A percentile compares a stretch with the other conserved stretches of the same genome.
Evolutionary conservation across 306 rosid genomes (phyloP).

Genomic region (Alnus glutinosa): DNA sequence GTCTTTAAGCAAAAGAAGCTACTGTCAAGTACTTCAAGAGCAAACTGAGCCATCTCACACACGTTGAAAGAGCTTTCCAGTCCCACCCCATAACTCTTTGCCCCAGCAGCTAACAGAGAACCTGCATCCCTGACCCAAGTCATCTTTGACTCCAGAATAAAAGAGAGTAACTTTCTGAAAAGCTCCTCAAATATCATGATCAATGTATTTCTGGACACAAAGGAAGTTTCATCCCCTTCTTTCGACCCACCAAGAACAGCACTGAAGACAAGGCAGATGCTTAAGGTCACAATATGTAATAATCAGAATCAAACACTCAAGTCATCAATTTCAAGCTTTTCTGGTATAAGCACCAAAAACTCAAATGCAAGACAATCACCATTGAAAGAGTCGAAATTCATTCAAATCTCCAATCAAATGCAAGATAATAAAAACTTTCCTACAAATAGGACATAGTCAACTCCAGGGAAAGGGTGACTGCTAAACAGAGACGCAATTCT

Average conservation of each 20-base stretch:
- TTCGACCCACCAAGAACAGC: slow-evolving; percentile 79
- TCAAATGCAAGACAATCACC: slow-evolving; percentile 12
- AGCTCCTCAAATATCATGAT: slow-evolving; percentile 62
- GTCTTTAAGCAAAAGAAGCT: slow-evolving; percentile 63
- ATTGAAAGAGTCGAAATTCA: neutral
- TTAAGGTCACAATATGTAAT: slow-evolving; percentile 9
- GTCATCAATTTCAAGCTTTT: slow-evolving; percentile 17
- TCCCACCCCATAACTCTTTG: slow-evolving; percentile 35
- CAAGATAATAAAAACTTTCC: slow-evolving; percentile 12
- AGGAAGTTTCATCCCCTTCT: slow-evolving; percentile 49
- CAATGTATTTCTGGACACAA: slow-evolving; percentile 65
- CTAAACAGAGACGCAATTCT: neutral
- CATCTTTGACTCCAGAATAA: slow-evolving; percentile 63
- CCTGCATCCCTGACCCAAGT: slow-evolving; percentile 65
- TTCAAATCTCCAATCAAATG: neutral
- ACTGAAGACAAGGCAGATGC: slow-evolving; percentile 50
- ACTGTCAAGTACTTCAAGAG: slow-evolving; percentile 79
- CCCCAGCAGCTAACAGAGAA: slow-evolving; percentile 47
- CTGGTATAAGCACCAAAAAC: slow-evolving; percentile 16
- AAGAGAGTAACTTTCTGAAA: slow-evolving; percentile 63
- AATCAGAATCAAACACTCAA: slow-evolving; percentile 23
- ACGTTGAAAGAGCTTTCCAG: slow-evolving; percentile 41
- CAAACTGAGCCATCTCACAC: slow-evolving; percentile 61
- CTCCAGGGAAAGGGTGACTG: neutral
- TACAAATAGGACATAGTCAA: neutral